Evolutionary conservation across 2,329 filamentous ascomycete species (phyloP).

Genomic region (Cadophora sp.): DNA sequence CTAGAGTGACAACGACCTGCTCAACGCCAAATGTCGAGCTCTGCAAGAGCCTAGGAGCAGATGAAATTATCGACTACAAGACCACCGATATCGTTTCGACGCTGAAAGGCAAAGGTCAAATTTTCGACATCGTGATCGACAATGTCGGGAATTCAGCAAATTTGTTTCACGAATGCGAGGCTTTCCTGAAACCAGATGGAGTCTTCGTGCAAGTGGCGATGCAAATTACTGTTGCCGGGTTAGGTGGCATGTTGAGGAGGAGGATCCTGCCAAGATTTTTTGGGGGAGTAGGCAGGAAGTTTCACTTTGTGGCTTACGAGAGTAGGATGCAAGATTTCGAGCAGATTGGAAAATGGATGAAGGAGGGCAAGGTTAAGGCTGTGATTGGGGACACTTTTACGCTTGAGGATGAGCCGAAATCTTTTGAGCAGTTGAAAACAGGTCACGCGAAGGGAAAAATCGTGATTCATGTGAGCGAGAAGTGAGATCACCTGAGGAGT

Average conservation of each 20-base stretch:
- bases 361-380: constrained; percentile 62
- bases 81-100: constrained; percentile 4
- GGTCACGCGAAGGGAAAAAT: constrained; percentile 65
- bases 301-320: constrained; percentile 55
- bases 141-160: constrained; percentile 12
- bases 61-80: constrained; percentile 31
- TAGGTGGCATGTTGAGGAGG: constrained; percentile 36
- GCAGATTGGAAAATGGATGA: constrained; percentile 60
- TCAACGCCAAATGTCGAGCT: constrained; percentile 62
- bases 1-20: constrained; percentile 63
- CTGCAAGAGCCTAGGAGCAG: constrained; percentile 62
- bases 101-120: constrained; percentile 15
- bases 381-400: constrained; percentile 61
- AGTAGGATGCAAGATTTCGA: constrained; percentile 55
- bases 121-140: constrained; percentile 21
- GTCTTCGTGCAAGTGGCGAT: constrained; percentile 54
- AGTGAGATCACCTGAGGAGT: neutral
- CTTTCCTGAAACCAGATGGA: constrained; percentile 11
- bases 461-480: constrained; percentile 45
- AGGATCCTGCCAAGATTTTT: constrained; percentile 20
- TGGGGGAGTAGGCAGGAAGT: constrained; percentile 41
- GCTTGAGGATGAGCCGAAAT: constrained; percentile 62
- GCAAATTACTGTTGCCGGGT: constrained; percentile 57
- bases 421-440: constrained; percentile 63
- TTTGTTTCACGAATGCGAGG: constrained; percentile 15